Percentiles rank a stretch among this genome's conserved stretches.
Evolutionary conservation across 345 rosid species (phyloP).

Genomic region (Populus ilicifolia): DNA sequence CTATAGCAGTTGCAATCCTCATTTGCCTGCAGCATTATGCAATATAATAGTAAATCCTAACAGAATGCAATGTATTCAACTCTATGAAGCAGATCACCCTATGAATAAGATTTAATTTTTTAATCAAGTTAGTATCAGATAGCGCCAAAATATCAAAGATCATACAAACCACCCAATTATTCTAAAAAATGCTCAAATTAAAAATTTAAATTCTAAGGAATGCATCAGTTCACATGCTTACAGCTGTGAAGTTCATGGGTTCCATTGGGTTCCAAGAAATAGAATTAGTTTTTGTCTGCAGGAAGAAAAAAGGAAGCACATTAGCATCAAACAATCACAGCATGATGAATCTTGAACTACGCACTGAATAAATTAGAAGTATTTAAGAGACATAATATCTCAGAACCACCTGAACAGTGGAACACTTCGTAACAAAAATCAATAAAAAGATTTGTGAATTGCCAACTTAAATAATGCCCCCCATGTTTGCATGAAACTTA

Average conservation of each 20-base stretch:
- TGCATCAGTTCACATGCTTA: slow-evolving; percentile 39
- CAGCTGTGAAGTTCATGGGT: slow-evolving; percentile 96
- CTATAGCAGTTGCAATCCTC: slow-evolving; percentile 96
- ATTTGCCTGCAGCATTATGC: slow-evolving; percentile 61
- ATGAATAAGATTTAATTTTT: background rate
- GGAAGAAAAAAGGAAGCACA: slow-evolving; percentile 6
- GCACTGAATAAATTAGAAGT: background rate
- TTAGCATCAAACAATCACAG: background rate
- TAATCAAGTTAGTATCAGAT: background rate
- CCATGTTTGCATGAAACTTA: too few relatives aligned
- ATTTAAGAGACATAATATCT: background rate
- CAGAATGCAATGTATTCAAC: background rate
- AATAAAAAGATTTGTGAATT: background rate
- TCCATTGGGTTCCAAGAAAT: slow-evolving; percentile 98
- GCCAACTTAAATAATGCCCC: too few relatives aligned
- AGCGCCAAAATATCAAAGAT: background rate
- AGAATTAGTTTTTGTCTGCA: slow-evolving; percentile 84
- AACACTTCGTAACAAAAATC: background rate
- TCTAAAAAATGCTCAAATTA: background rate
- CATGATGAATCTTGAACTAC: background rate
- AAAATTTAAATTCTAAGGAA: background rate
- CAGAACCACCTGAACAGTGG: background rate
- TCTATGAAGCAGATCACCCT: background rate
- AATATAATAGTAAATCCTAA: background rate
- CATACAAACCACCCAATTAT: background rate